Conservation (phyloP, 768 basidiomycete species). For the Fomitopsis pulvina region DNA sequence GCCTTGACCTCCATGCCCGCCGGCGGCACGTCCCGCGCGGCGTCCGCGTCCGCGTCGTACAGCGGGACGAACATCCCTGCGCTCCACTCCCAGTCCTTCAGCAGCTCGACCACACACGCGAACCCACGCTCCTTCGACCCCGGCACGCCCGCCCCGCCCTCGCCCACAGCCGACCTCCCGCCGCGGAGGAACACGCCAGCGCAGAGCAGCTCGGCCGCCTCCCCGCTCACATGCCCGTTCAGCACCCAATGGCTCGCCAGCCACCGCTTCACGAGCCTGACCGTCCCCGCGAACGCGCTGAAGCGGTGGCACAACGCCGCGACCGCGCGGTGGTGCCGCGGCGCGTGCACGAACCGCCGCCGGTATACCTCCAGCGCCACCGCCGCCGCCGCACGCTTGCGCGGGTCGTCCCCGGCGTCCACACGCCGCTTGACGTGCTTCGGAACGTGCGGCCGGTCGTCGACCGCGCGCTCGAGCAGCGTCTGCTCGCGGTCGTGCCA, state of each 20-base stretch:
- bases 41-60: conserved; percentile 38
- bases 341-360: conserved; percentile 71
- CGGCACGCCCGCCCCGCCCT: conserved; percentile 42
- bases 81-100: conserved; percentile 84
- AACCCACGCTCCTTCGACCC: conserved; percentile 79
- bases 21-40: background rate
- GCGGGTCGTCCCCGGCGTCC: conserved; percentile 22
- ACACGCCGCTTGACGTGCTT: conserved; percentile 15
- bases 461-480: conserved; percentile 65
- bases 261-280: conserved; percentile 90
- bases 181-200: conserved; percentile 67
- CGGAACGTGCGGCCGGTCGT: conserved; percentile 31
- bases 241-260: conserved; percentile 86
- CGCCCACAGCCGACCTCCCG: conserved; percentile 22
- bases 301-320: conserved; percentile 74
- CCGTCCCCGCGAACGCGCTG: conserved; percentile 75
- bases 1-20: conserved; percentile 24
- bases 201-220: conserved; percentile 82
- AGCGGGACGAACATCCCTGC: conserved; percentile 70
- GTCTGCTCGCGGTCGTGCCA: conserved; percentile 84
- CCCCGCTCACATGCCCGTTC: conserved; percentile 60
- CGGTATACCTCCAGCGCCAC: conserved; percentile 54
- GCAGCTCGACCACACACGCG: conserved; percentile 58
- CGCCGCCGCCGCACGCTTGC: conserved; percentile 48
- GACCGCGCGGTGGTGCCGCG: conserved; percentile 81